Evolutionary conservation across 495 filamentous ascomycete species (phyloP).

Genomic region (Talaromyces nanjingensis): DNA sequence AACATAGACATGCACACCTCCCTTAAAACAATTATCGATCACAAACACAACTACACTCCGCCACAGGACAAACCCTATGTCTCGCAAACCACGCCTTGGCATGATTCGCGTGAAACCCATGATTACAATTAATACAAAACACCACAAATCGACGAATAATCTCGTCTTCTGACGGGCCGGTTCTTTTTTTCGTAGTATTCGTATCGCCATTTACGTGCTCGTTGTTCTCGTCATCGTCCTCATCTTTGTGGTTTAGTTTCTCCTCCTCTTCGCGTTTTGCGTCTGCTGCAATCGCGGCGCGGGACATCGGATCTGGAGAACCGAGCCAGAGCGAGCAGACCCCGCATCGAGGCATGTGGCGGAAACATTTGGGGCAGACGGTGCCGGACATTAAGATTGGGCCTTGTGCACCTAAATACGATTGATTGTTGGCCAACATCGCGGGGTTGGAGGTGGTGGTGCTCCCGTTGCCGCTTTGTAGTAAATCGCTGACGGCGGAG

Average conservation of each 20-base stretch:
- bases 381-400: slow-evolving; percentile 37
- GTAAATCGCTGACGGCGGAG: slow-evolving; percentile 16
- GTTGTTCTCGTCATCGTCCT: slow-evolving; percentile 16
- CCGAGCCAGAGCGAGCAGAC: slow-evolving; percentile 85
- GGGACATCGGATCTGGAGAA: slow-evolving; percentile 59
- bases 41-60: slow-evolving; percentile 84
- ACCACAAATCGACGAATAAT: slow-evolving; percentile 51
- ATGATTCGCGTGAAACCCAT: slow-evolving; percentile 86
- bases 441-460: slow-evolving; percentile 31
- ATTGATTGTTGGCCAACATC: slow-evolving; percentile 10
- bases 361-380: slow-evolving; percentile 77
- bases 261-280: slow-evolving; percentile 31
- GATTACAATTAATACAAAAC: slow-evolving; percentile 84
- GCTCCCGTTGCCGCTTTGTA: slow-evolving; percentile 18
- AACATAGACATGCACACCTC: neutral
- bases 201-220: slow-evolving; percentile 13
- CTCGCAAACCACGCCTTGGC: slow-evolving; percentile 79
- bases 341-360: slow-evolving; percentile 82
- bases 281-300: slow-evolving; percentile 46
- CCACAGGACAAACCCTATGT: slow-evolving; percentile 78
- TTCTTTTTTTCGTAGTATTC: slow-evolving; percentile 12
- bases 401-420: slow-evolving; percentile 4
- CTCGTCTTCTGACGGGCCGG: slow-evolving; percentile 23
- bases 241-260: slow-evolving; percentile 24
- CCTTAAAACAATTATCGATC: slow-evolving; percentile 35